phyloP scores from a whole-genome alignment of 768 basidiomycete species.

The Floccularia luteovirens region DNA sequence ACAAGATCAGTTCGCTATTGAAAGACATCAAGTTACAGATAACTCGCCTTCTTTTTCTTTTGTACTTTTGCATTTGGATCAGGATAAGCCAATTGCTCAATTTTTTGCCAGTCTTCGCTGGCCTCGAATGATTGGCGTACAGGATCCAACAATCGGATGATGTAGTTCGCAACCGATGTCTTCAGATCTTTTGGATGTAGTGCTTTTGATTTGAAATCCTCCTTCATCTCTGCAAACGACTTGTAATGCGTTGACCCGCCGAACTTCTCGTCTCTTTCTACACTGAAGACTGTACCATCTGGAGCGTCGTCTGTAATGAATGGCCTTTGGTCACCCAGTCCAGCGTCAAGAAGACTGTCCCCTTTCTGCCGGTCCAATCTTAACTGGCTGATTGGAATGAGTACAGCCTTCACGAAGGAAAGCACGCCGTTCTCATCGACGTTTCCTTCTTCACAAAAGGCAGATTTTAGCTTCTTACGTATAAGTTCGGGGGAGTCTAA shows the following conservation, averaged over 20 bases:
- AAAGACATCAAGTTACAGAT: background rate
- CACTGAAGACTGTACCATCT: slow-evolving; percentile 73
- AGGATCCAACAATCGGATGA: slow-evolving; percentile 71
- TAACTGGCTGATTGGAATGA: slow-evolving; percentile 80
- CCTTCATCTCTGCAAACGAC: slow-evolving; percentile 56
- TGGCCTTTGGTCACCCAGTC: slow-evolving; percentile 46
- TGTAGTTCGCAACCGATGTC: slow-evolving; percentile 60
- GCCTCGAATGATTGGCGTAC: slow-evolving; percentile 72
- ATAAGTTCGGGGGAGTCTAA: slow-evolving; percentile 81
- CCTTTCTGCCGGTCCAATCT: slow-evolving; percentile 52
- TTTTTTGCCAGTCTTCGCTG: slow-evolving; percentile 73
- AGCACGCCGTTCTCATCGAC: slow-evolving; percentile 83
- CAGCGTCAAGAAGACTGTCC: slow-evolving; percentile 38
- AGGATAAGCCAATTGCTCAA: slow-evolving; percentile 81
- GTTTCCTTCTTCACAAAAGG: slow-evolving; percentile 94
- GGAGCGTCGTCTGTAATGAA: slow-evolving; percentile 70
- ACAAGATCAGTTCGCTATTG: background rate
- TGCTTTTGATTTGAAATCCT: slow-evolving; percentile 67
- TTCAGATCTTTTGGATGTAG: slow-evolving; percentile 93
- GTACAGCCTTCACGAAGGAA: slow-evolving; percentile 77
- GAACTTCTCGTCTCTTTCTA: slow-evolving; percentile 71
- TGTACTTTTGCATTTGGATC: slow-evolving; percentile 56
- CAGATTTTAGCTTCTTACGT: slow-evolving; percentile 83
- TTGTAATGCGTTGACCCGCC: slow-evolving; percentile 77
- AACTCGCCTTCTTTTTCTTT: slow-evolving; percentile 48